Percentiles rank a stretch among this genome's conserved stretches.
These are phyloP conservation scores for Trypanosoma mega DNA, from an alignment of 208 protist genomes.

Conservation along the genomic window DNA sequence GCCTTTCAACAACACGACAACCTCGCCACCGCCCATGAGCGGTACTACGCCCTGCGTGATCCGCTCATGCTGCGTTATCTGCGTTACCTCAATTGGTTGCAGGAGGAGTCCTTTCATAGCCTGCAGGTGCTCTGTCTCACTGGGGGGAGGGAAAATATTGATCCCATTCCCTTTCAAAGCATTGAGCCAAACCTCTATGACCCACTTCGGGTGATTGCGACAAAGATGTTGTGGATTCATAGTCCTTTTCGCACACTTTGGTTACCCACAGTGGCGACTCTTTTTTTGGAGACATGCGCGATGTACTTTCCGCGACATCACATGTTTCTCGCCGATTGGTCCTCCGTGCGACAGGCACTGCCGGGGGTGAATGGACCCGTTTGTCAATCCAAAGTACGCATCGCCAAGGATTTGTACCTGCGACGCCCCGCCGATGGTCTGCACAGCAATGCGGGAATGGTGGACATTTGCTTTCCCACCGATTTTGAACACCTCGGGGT, in stretches of 20 bases:
- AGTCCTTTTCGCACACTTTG: constrained; percentile 76
- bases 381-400: constrained; percentile 78
- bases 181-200: constrained; percentile 64
- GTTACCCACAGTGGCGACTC: constrained; percentile 77
- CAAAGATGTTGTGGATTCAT: constrained; percentile 70
- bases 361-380: constrained; percentile 76
- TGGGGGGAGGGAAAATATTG: constrained; percentile 71
- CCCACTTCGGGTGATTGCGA: constrained; percentile 42
- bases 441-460: constrained; percentile 75
- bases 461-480: constrained; percentile 89
- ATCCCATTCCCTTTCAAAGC: constrained; percentile 47
- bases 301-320: constrained; percentile 85
- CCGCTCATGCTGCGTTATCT: constrained; percentile 83
- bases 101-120: constrained; percentile 85
- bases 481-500: constrained; percentile 73
- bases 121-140: constrained; percentile 84
- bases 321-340: constrained; percentile 77
- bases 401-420: constrained; percentile 78
- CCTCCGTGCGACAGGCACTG: constrained; percentile 53
- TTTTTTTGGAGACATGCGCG: constrained; percentile 71
- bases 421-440: constrained; percentile 56
- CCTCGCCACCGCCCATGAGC: constrained; percentile 66
- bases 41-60: constrained; percentile 62
- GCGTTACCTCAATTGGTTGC: constrained; percentile 84
- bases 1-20: constrained; percentile 79